phyloP scores from a whole-genome alignment of 352 stramenopile species.

The Peronospora farinosa region DNA sequence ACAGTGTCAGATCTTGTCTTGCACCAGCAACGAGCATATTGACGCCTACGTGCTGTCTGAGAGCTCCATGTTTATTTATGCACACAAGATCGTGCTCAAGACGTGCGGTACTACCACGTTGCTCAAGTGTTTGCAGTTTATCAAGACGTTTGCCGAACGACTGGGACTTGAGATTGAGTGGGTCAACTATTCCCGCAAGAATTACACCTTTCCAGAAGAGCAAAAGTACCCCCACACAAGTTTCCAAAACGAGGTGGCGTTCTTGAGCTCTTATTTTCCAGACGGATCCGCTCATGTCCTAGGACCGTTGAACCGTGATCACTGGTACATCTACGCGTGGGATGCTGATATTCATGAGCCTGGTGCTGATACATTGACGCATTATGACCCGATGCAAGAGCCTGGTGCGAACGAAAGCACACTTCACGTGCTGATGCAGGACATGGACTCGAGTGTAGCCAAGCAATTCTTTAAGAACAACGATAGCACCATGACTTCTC shows the following conservation, averaged over 20 bases:
- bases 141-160: constrained; percentile 74
- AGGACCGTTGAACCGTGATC: constrained; percentile 94
- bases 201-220: constrained; percentile 97
- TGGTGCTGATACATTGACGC: constrained; percentile 5
- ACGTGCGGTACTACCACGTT: constrained; percentile 99
- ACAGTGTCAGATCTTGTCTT: constrained; percentile 95
- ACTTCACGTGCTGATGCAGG: constrained; percentile 82
- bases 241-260: constrained; percentile 96
- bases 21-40: constrained; percentile 94
- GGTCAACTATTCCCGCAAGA: constrained; percentile 98
- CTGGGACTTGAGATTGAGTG: constrained; percentile 96
- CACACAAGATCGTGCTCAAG: constrained; percentile 98
- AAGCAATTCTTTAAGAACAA: constrained; percentile 85
- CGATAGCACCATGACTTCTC: constrained; percentile 60
- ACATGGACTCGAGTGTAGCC: constrained; percentile 74
- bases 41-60: constrained; percentile 94
- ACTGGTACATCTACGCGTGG: constrained; percentile 99
- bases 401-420: constrained; percentile 50
- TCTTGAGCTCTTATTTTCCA: constrained; percentile 88
- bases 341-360: constrained; percentile 84
- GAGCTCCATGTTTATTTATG: constrained; percentile 98
- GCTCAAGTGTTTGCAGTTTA: constrained; percentile 86
- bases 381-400: constrained; percentile 19
- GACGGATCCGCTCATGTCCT: constrained; percentile 81
- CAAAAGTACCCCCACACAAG: constrained; percentile 95